Evolutionary conservation across 2,329 filamentous ascomycete species (phyloP).

Genomic region (Paracamarosporium sp.): DNA sequence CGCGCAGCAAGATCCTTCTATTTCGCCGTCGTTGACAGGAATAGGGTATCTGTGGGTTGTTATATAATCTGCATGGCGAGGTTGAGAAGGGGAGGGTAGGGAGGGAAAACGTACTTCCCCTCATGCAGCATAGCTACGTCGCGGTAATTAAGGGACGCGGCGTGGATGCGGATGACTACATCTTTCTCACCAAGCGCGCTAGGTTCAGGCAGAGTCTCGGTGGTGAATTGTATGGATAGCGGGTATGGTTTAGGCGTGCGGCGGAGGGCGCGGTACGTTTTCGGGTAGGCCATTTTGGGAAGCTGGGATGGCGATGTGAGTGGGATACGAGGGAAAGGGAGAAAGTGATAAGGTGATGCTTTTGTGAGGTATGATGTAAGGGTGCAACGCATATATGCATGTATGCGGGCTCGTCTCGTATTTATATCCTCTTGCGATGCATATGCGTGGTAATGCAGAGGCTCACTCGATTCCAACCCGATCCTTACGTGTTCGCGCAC

Average conservation of each 20-base stretch:
- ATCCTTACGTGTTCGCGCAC: too few relatives aligned
- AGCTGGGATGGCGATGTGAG: too few relatives aligned
- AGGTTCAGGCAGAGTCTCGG: constrained; percentile 20
- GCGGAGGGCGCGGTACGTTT: constrained; percentile 2
- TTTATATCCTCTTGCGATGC: too few relatives aligned
- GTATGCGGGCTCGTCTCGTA: too few relatives aligned
- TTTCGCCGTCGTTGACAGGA: constrained; percentile 14
- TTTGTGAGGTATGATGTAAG: too few relatives aligned
- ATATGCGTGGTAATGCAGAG: too few relatives aligned
- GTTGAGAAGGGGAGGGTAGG: not conserved
- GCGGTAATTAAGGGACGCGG: constrained; percentile 37
- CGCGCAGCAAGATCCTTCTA: constrained; percentile 31
- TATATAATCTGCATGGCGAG: not conserved
- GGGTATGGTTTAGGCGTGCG: constrained; percentile 12
- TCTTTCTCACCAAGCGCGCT: constrained; percentile 22
- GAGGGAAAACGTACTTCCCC: constrained; percentile 19
- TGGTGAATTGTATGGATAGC: constrained; percentile 10
- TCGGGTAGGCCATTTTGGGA: constrained; percentile 2
- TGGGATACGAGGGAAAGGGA: too few relatives aligned
- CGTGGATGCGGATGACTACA: constrained; percentile 32
- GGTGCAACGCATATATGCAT: too few relatives aligned
- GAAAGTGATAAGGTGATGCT: too few relatives aligned
- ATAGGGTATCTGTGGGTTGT: not conserved
- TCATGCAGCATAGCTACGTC: constrained; percentile 33
- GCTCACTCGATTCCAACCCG: too few relatives aligned